Base-by-base conservation (phyloP, 176 grass and related monocot genomes). In the Aegilops bicornis region DNA sequence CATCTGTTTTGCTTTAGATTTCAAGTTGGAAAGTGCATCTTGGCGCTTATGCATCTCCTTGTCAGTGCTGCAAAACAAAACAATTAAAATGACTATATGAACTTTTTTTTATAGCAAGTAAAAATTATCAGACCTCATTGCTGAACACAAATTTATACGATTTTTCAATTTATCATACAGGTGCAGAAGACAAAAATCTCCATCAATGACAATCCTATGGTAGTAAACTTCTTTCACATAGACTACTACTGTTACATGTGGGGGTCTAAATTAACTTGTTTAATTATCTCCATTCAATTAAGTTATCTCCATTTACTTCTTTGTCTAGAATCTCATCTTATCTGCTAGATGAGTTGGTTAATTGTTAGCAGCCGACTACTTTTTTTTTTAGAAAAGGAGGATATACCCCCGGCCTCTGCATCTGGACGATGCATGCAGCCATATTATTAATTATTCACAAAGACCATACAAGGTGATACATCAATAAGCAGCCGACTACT, bases 1-100 rank as follows among this genome's bases (percentile, higher is more conserved):
- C 93, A 94, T 95, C 86, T 98, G 96, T 37, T 90, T 95, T 90
- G 92, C 88, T 94, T 86, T 98, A 58, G 88, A 91, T 87, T 92
- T 92, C 84, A 98, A 86, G 79, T 86, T 95, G 29, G 91, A 89
- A 85, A 98, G 90, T 37, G 89, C 84, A 58, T 98, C 96, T 83
- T 93, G 87, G 20, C 93, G 88, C 69, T 95, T 98, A 85, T 95
- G 87, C 76, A 98, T 83, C 86, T 95, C 96, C 81, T 98, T 98
- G 76, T 95, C 93, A 35, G 90, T 89, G 87, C 96, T 98, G 79
- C 78, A 83, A 14, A 47, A 12, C 11, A 10, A 12, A 50, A 24
- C 15, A 63, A 89, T 59, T 59, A 12, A 72, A 67, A 62, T 40
- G n/a, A 85, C 33, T 48, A 67, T 54, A 30, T 16, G 1, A 8